Base-by-base conservation (phyloP, 371 early-diverging fungal genomes). In the Mucor mucedo region DNA sequence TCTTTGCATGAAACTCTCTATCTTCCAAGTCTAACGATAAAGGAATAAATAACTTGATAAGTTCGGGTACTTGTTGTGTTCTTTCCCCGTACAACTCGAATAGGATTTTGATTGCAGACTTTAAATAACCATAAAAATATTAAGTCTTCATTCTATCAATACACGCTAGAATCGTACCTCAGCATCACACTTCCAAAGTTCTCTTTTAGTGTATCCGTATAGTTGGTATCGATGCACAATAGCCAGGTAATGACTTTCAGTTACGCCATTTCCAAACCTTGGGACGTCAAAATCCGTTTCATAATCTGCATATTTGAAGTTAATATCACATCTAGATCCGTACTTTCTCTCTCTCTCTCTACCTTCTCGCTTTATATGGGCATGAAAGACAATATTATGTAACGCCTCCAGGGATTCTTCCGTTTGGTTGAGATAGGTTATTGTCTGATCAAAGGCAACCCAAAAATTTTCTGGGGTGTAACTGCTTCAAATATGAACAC, bases 381-480 rank as follows among this genome's bases (percentile, higher is more conserved):
- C 68, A 3, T 66, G 55, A 47, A 76, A 76, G 28, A 76, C 16
- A 2, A 68, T 62, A 30, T 42, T 35, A 47, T 63, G 62, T 8
- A 75, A 56, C 0, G 65, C 60, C 9, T 57, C 42, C 14, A 28
- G 41, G 2, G 60, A 62, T 35, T 67, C 32, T 2, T 27, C 1
- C 0, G 61, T 30, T 29, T 29, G 10, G 6, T 29, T 6, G 30
- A 9, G 30, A 4, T 11, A 30, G 3, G 0, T 50, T 8, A 50
- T 30, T 2, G 50, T 50, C 11, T 29, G 30, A 13, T 50, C 50
- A 50, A 50, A 50, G 11, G 3, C 21, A 4, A 30, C 13, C 28
- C 14, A 29, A 8, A 50, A 2, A 11, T 10, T 10, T 8, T 28
- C 14, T 8, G 4, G 11, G 7, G 10, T 30, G 11, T 50, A 6